Conservation (phyloP, 768 basidiomycete genomes). For the Tulasnella sp. region DNA sequence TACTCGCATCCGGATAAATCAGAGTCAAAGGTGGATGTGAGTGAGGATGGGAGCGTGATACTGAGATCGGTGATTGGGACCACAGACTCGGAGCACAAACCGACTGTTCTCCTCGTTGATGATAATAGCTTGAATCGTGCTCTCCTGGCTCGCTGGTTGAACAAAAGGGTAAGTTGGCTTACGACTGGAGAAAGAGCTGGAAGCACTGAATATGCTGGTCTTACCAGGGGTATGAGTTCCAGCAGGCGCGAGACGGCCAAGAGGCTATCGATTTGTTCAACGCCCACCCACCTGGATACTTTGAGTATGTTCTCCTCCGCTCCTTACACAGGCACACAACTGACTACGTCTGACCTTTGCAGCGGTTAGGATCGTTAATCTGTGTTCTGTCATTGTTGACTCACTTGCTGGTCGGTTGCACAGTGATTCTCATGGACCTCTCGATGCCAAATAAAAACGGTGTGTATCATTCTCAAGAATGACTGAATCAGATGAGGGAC, state of each 20-base stretch:
- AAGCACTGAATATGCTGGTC: constrained; percentile 35
- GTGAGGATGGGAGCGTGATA: constrained; percentile 46
- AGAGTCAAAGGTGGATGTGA: constrained; percentile 25
- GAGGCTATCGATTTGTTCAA: constrained; percentile 71
- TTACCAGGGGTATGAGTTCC: constrained; percentile 56
- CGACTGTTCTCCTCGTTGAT: constrained; percentile 72
- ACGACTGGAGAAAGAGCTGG: constrained; percentile 26
- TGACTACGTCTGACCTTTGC: no score
- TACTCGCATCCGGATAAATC: background rate
- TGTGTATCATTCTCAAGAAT: constrained; percentile 26
- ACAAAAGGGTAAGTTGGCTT: constrained; percentile 25
- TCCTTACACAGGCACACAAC: no score
- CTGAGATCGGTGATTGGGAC: constrained; percentile 54
- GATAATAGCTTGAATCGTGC: constrained; percentile 80
- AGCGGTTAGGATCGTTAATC: background rate
- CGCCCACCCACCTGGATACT: constrained; percentile 48
- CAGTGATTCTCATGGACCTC: constrained; percentile 79
- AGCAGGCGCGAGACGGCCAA: constrained; percentile 73
- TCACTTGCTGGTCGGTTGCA: background rate
- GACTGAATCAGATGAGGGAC: background rate
- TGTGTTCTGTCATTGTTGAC: background rate
- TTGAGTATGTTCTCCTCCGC: constrained; percentile 53
- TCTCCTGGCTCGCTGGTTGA: constrained; percentile 39
- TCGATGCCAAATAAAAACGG: constrained; percentile 94
- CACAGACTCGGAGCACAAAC: constrained; percentile 30